Conservation (phyloP, 192 early-diverging fungal species). For the Rhizoclosmatium sp. region DNA sequence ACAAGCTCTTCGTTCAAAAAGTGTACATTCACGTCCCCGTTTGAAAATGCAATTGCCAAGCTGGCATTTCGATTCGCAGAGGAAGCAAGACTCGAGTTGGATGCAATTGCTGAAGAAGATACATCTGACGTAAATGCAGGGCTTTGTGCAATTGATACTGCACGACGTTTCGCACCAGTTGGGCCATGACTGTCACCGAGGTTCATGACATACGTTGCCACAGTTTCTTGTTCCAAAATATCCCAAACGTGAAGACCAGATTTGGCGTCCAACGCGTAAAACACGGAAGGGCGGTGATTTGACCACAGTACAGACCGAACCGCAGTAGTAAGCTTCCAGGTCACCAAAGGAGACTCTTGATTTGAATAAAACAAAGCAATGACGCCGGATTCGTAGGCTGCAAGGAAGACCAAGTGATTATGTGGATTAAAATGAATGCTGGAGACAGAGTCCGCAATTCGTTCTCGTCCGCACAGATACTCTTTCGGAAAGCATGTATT, state of each 20-base stretch:
- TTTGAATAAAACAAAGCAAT: constrained; percentile 44
- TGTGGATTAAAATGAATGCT: constrained; percentile 43
- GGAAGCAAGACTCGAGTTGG: constrained; percentile 32
- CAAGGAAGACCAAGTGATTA: constrained; percentile 41
- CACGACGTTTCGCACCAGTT: neutral
- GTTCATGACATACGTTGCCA: constrained; percentile 36
- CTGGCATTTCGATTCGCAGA: constrained; percentile 37
- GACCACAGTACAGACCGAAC: constrained; percentile 49
- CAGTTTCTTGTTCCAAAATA: constrained; percentile 42
- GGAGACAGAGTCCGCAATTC: constrained; percentile 29
- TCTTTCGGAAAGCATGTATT: constrained; percentile 35
- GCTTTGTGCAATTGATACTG: constrained; percentile 14
- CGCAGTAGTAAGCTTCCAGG: constrained; percentile 38
- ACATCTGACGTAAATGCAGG: constrained; percentile 11
- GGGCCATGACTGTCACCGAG: neutral
- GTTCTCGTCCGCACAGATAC: constrained; percentile 11
- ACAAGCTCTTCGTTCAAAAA: constrained; percentile 41
- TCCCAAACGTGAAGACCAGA: constrained; percentile 52
- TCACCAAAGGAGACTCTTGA: constrained; percentile 23
- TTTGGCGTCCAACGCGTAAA: constrained; percentile 49
- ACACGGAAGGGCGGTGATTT: constrained; percentile 55
- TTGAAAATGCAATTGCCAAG: constrained; percentile 40
- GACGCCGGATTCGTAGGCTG: constrained; percentile 50
- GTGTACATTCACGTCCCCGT: constrained; percentile 48
- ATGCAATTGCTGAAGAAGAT: neutral